Evolutionary conservation across 1,139 yeast genomes (phyloP).

Genomic region (Saccharomyces hybrid): DNA sequence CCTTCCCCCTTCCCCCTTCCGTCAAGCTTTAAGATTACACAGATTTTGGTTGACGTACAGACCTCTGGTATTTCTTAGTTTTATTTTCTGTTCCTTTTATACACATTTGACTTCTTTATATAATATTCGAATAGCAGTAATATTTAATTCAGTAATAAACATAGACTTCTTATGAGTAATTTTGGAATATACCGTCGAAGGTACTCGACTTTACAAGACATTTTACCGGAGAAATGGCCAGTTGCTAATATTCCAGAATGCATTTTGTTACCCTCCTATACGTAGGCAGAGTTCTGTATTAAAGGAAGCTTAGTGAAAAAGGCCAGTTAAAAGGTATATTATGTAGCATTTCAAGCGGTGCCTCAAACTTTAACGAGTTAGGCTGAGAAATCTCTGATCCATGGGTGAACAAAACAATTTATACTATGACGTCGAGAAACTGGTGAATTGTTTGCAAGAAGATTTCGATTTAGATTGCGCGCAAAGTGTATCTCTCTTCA

Average conservation of each 20-base stretch:
- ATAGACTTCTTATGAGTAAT: background rate
- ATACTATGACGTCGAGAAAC: background rate
- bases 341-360: background rate
- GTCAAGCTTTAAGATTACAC: background rate
- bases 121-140: background rate
- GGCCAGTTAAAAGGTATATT: background rate
- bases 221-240: background rate
- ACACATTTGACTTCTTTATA: background rate
- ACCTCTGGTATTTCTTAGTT: background rate
- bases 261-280: background rate
- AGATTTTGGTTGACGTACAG: too few species aligned
- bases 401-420: background rate
- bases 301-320: background rate
- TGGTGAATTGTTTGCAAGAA: background rate
- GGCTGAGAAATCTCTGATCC: background rate
- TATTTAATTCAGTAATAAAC: too few species aligned
- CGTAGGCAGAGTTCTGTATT: background rate
- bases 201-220: background rate
- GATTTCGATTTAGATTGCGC: background rate
- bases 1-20: too few species aligned
- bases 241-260: background rate
- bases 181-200: background rate
- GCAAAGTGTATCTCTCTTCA: background rate
- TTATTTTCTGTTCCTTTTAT: too few species aligned
- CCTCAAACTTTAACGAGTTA: too few species aligned